These are phyloP conservation scores for Plasmodium reichenowi DNA, from an alignment of 169 alveolate species.

Conservation along the genomic window DNA sequence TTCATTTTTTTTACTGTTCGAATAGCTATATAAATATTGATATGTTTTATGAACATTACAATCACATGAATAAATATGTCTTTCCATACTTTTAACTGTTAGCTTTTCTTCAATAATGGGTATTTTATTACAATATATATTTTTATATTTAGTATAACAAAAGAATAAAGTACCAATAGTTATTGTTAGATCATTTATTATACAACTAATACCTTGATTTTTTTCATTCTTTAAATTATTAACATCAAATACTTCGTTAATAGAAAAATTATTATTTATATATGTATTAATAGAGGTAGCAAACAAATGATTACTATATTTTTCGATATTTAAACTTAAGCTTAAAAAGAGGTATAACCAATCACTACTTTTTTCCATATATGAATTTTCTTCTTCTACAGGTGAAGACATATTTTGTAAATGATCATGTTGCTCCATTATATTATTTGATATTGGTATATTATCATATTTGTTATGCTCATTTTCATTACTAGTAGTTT, in stretches of 20 bases:
- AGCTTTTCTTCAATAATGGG: conserved; percentile 35
- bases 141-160: conserved; percentile 68
- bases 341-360: conserved; percentile 60
- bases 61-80: conserved; percentile 62
- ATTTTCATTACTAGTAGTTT: conserved; percentile 47
- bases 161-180: conserved; percentile 65
- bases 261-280: conserved; percentile 24
- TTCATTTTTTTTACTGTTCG: conserved; percentile 75
- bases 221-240: conserved; percentile 50
- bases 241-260: conserved; percentile 37
- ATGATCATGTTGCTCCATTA: background rate
- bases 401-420: background rate
- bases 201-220: conserved; percentile 66
- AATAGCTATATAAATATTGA: conserved; percentile 62
- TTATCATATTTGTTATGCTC: background rate
- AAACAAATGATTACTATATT: conserved; percentile 75
- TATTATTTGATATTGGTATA: background rate
- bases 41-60: conserved; percentile 71
- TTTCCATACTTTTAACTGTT: conserved; percentile 34
- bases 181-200: conserved; percentile 52
- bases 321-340: conserved; percentile 65
- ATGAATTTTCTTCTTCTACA: conserved; percentile 19
- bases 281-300: conserved; percentile 52
- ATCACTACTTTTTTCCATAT: conserved; percentile 30
- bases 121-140: conserved; percentile 21